Conservation (phyloP, 495 filamentous ascomycete species). For the Hyaloscypha hepaticicola region DNA sequence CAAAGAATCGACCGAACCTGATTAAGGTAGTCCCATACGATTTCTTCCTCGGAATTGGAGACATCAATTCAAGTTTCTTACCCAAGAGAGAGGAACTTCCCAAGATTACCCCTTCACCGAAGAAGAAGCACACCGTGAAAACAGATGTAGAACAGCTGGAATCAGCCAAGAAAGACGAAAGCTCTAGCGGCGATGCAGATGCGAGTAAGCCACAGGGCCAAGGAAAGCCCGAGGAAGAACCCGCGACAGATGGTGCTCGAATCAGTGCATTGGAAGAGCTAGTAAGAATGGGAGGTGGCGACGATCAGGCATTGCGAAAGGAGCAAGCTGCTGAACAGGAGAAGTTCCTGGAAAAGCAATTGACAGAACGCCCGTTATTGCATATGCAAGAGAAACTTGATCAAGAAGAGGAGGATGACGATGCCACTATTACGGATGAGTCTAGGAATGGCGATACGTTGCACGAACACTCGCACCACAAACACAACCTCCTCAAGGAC, state of each 20-base stretch:
- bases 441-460: conserved; percentile 25
- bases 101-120: conserved; percentile 12
- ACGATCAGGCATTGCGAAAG: conserved; percentile 67
- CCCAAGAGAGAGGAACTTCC: conserved; percentile 81
- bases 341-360: conserved; percentile 81
- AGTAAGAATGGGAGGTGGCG: conserved; percentile 71
- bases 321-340: conserved; percentile 80
- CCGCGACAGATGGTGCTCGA: conserved; percentile 28
- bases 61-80: conserved; percentile 97
- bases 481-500: conserved; percentile 80
- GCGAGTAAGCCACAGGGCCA: background rate
- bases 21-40: conserved; percentile 95
- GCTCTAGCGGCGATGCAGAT: background rate
- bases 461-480: conserved; percentile 33
- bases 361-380: conserved; percentile 81
- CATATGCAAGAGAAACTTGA: conserved; percentile 88
- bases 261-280: conserved; percentile 70
- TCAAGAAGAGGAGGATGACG: conserved; percentile 65
- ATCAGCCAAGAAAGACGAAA: conserved; percentile 21
- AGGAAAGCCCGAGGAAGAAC: conserved; percentile 26
- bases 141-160: conserved; percentile 35
- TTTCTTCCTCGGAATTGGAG: conserved; percentile 96
- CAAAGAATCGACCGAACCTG: conserved; percentile 85
- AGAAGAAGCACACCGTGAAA: conserved; percentile 32
- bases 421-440: conserved; percentile 37